These are phyloP conservation scores for Xeromyces bisporus DNA, from an alignment of 495 filamentous ascomycete species.

Conservation along the genomic window DNA sequence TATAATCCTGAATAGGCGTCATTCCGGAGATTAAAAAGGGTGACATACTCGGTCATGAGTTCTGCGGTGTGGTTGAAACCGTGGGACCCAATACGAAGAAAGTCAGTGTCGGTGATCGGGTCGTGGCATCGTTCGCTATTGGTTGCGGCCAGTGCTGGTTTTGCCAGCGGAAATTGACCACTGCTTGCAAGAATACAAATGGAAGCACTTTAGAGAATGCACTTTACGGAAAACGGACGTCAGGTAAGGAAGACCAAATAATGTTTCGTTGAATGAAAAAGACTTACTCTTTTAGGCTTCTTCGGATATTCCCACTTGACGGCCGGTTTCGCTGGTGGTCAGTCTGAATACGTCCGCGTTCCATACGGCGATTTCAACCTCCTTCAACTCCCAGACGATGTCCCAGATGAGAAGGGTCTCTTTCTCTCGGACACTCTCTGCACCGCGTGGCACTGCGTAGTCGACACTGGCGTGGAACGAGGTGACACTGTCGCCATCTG, in stretches of 20 bases:
- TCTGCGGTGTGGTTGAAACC: constrained; percentile 63
- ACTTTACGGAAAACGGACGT: constrained; percentile 58
- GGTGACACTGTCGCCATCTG: constrained; percentile 67
- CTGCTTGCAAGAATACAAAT: constrained; percentile 68
- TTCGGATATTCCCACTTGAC: constrained; percentile 50
- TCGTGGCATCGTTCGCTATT: constrained; percentile 79
- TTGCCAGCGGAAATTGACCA: constrained; percentile 58
- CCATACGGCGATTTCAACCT: constrained; percentile 73
- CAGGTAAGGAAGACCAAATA: constrained; percentile 26
- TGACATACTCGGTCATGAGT: constrained; percentile 84
- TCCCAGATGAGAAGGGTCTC: constrained; percentile 77
- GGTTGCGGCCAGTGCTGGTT: constrained; percentile 53
- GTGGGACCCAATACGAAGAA: constrained; percentile 44
- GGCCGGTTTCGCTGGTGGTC: constrained; percentile 77
- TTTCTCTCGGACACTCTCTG: constrained; percentile 67
- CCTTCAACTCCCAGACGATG: constrained; percentile 58
- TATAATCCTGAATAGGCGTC: constrained; percentile 18
- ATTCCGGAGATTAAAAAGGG: constrained; percentile 62
- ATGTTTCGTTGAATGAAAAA: neutral
- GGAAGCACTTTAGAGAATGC: constrained; percentile 46
- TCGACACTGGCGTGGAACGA: constrained; percentile 67
- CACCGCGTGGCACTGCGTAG: constrained; percentile 67
- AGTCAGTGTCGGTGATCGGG: constrained; percentile 51
- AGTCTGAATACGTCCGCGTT: constrained; percentile 76
- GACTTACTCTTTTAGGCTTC: constrained; percentile 16